phyloP scores from a whole-genome alignment of 2,329 filamentous ascomycete genomes.

The Plectosphaerella plurivora region DNA sequence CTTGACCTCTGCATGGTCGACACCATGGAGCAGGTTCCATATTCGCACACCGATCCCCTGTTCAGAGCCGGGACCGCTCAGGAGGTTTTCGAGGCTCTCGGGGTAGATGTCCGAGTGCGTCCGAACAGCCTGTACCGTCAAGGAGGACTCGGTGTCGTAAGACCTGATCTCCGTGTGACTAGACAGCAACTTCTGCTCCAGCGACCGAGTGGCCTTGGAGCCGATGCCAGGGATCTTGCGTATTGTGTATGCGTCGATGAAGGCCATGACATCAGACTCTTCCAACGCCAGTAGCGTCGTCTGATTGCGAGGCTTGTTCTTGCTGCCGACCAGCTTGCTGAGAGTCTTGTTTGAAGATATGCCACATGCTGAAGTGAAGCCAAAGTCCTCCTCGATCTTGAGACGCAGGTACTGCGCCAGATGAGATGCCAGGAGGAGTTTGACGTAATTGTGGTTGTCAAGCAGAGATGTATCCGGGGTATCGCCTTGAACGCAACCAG shows the following conservation, averaged over 20 bases:
- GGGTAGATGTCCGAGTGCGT: constrained; percentile 58
- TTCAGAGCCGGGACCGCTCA: constrained; percentile 66
- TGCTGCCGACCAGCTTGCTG: constrained; percentile 77
- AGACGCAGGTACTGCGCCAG: constrained; percentile 70
- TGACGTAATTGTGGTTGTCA: constrained; percentile 42
- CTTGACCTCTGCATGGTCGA: constrained; percentile 71
- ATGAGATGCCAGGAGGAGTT: constrained; percentile 75
- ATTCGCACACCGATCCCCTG: constrained; percentile 67
- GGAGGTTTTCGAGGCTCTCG: constrained; percentile 60
- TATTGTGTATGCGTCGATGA: constrained; percentile 73
- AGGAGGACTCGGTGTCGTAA: constrained; percentile 19
- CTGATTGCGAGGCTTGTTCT: constrained; percentile 83
- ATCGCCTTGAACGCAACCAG: constrained; percentile 51
- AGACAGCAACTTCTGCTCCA: constrained; percentile 31
- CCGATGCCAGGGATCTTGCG: constrained; percentile 84
- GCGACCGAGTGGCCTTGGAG: constrained; percentile 57
- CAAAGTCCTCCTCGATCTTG: constrained; percentile 68
- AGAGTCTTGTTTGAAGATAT: constrained; percentile 84
- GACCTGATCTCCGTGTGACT: constrained; percentile 3
- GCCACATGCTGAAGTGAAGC: constrained; percentile 84
- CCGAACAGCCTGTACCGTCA: constrained; percentile 65
- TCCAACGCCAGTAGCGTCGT: constrained; percentile 74
- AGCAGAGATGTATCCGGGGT: constrained; percentile 16
- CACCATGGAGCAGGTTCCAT: constrained; percentile 77
- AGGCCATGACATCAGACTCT: constrained; percentile 50